Evolutionary conservation across 441 rosid genomes (phyloP).

Genomic region (Euphorbia corollata): DNA sequence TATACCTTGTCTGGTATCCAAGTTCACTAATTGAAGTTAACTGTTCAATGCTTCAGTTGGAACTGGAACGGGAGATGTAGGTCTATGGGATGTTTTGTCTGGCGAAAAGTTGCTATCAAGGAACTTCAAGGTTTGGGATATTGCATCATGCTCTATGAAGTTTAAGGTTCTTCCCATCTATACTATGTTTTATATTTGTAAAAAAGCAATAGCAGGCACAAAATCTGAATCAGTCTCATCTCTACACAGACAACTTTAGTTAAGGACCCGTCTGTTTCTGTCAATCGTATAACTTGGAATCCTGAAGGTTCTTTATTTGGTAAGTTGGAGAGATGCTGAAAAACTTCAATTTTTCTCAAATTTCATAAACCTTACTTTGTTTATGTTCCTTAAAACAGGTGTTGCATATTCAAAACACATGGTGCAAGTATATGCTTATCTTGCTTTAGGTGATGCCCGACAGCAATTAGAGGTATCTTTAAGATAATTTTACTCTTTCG

Average conservation of each 20-base stretch:
- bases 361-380: slow-evolving; percentile 6
- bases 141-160: slow-evolving; percentile 32
- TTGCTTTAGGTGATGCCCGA: slow-evolving; percentile 27
- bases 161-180: slow-evolving; percentile 33
- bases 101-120: slow-evolving; percentile 28
- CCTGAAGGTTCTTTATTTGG: slow-evolving; percentile 50
- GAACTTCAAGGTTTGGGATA: slow-evolving; percentile 45
- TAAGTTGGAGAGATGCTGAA: slow-evolving; percentile 24
- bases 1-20: neutral
- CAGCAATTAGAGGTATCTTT: slow-evolving; percentile 39
- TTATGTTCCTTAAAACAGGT: slow-evolving; percentile 27
- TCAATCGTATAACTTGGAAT: slow-evolving; percentile 45
- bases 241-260: slow-evolving; percentile 29
- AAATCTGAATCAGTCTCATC: slow-evolving; percentile 20
- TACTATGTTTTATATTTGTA: slow-evolving; percentile 1
- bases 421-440: slow-evolving; percentile 41
- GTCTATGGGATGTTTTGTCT: slow-evolving; percentile 41
- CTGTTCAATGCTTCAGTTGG: slow-evolving; percentile 42
- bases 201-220: slow-evolving; percentile 5
- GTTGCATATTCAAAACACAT: slow-evolving; percentile 51
- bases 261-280: slow-evolving; percentile 37
- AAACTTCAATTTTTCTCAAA: slow-evolving; percentile 1
- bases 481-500: neutral
- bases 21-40: slow-evolving; percentile 11
- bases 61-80: slow-evolving; percentile 36